These are phyloP conservation scores for Astragalus membranaceus DNA, from an alignment of 306 rosid genomes.

Conservation along the genomic window DNA sequence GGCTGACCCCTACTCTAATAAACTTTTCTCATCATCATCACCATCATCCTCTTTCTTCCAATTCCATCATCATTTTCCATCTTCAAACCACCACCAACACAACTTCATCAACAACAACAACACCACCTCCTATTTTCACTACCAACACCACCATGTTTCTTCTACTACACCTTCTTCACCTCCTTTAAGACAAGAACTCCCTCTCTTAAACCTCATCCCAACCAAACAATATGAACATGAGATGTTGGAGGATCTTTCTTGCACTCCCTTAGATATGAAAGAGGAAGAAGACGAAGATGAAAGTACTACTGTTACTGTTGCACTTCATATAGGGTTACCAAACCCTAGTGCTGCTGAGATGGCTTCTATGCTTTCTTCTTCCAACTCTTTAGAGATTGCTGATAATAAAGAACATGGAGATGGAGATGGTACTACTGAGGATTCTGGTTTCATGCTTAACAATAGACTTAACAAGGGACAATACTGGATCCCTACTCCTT, in stretches of 20 bases:
- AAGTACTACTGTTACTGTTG: constrained; percentile 56
- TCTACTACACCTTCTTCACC: constrained; percentile 55
- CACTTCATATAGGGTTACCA: constrained; percentile 94
- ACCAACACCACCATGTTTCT: not conserved
- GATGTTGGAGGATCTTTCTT: not conserved
- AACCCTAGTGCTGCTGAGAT: constrained; percentile 93
- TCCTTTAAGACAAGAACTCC: constrained; percentile 79
- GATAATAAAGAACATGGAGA: not conserved
- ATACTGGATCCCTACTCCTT: constrained; percentile 98
- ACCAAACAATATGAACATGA: constrained; percentile 17
- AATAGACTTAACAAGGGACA: constrained; percentile 72
- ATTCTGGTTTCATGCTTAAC: constrained; percentile 36
- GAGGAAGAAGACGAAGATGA: constrained; percentile 13
- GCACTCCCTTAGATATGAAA: constrained; percentile 39
- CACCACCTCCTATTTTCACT: constrained; percentile 10
- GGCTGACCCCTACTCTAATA: constrained; percentile 41
- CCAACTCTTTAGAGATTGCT: constrained; percentile 35
- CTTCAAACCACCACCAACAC: constrained; percentile 21
- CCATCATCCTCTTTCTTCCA: constrained; percentile 18
- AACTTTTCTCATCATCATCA: constrained; percentile 28
- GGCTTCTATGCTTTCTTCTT: constrained; percentile 63
- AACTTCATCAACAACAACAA: constrained; percentile 13
- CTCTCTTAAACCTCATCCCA: constrained; percentile 54
- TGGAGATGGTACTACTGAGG: constrained; percentile 20
- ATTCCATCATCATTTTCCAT: constrained; percentile 21